A percentile compares a stretch with the other conserved stretches of the same genome.
phyloP scores from a whole-genome alignment of 2,329 filamentous ascomycete species.

The Hypoxylon sp. region DNA sequence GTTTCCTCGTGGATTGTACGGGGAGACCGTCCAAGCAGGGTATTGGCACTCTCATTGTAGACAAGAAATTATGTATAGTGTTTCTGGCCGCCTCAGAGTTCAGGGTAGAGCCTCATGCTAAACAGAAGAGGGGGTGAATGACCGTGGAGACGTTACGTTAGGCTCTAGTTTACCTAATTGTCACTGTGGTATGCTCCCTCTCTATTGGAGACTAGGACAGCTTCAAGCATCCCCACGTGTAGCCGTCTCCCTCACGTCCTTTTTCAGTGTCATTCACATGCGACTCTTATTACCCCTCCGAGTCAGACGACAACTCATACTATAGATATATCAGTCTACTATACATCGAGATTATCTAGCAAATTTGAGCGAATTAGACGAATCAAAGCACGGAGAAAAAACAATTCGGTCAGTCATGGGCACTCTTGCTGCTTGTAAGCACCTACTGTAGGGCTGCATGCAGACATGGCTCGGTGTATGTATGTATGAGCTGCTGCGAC shows the following conservation, averaged over 20 bases:
- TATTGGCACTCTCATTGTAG: too few relatives aligned
- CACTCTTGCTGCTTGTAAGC: conserved; percentile 12
- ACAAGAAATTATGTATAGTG: too few relatives aligned
- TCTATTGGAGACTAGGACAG: neutral
- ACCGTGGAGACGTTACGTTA: neutral
- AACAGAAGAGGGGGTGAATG: neutral
- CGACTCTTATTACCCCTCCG: neutral
- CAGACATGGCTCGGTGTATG: conserved; percentile 19
- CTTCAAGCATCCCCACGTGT: neutral
- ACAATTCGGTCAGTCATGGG: conserved; percentile 36
- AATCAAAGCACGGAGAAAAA: conserved; percentile 14
- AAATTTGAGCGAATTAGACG: conserved; percentile 11
- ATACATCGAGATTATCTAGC: conserved; percentile 21
- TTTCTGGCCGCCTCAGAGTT: neutral
- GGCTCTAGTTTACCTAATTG: neutral
- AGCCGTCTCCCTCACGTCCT: neutral
- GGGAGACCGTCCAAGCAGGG: neutral
- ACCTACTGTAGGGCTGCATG: conserved; percentile 40
- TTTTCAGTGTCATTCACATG: neutral
- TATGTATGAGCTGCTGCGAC: conserved; percentile 26
- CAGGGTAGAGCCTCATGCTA: neutral
- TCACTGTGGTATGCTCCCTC: neutral
- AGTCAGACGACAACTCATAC: neutral
- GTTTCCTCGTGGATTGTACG: neutral
- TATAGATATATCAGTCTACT: neutral